A percentile compares a stretch with the other conserved stretches of the same genome.
phyloP scores from a whole-genome alignment of 2,329 filamentous ascomycete genomes.

The Didymellaceae sp. region DNA sequence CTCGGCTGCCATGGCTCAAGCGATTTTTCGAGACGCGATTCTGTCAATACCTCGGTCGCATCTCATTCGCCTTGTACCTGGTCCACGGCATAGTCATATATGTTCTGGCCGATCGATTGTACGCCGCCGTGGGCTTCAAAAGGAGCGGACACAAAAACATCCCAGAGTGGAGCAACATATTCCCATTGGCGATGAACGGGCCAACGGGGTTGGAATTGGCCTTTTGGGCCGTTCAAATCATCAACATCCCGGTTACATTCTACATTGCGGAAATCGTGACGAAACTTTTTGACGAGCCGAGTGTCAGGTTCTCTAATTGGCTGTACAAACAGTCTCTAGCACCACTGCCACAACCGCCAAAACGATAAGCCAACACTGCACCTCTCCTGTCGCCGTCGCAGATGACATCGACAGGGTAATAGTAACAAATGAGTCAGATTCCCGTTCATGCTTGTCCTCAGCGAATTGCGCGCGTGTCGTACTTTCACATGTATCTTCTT shows the following conservation, averaged over 20 bases:
- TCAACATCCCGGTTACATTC: constrained; percentile 48
- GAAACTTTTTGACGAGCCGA: constrained; percentile 56
- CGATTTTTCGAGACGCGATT: constrained; percentile 56
- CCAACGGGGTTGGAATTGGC: constrained; percentile 63
- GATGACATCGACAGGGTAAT: background rate
- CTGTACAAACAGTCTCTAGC: constrained; percentile 59
- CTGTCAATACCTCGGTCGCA: constrained; percentile 63
- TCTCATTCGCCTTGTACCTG: constrained; percentile 65
- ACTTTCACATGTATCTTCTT: constrained; percentile 10
- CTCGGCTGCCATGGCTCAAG: constrained; percentile 61
- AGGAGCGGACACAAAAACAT: constrained; percentile 59
- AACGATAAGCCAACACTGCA: background rate
- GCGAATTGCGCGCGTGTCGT: background rate
- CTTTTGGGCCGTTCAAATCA: constrained; percentile 65
- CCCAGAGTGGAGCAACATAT: constrained; percentile 62
- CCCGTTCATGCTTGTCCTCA: background rate
- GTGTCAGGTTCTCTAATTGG: constrained; percentile 59
- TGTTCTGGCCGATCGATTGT: constrained; percentile 62
- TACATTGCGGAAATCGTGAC: constrained; percentile 44
- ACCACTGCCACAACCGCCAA: constrained; percentile 18
- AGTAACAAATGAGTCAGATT: background rate
- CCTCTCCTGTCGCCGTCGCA: background rate
- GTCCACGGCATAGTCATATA: constrained; percentile 60
- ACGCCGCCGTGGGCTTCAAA: constrained; percentile 65
- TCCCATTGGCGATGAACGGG: constrained; percentile 62